Evolutionary conservation across 352 stramenopile species (phyloP).

Genomic region (Phytophthora ohioensis): DNA sequence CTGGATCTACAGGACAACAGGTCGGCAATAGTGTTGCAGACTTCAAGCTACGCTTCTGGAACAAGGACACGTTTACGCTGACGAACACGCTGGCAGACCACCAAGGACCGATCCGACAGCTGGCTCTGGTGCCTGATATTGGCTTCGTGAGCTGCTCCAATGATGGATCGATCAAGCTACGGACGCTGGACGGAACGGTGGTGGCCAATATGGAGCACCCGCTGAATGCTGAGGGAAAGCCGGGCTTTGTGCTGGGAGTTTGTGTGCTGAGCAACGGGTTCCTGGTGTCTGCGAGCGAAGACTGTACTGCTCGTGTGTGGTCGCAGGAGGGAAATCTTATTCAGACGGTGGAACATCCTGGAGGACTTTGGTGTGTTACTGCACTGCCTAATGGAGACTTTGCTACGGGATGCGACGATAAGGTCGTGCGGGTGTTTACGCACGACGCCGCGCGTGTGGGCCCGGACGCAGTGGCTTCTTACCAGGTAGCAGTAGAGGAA

Average conservation of each 20-base stretch:
- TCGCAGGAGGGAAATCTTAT: slow-evolving; percentile 55
- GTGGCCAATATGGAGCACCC: slow-evolving; percentile 77
- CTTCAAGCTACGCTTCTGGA: slow-evolving; percentile 85
- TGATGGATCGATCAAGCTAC: slow-evolving; percentile 79
- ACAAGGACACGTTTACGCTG: slow-evolving; percentile 54
- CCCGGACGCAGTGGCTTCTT: slow-evolving; percentile 58
- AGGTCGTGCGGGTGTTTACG: slow-evolving; percentile 93
- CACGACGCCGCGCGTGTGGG: slow-evolving; percentile 74
- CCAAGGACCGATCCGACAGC: slow-evolving; percentile 74
- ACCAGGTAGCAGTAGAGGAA: slow-evolving; percentile 75
- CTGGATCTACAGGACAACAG: slow-evolving; percentile 79
- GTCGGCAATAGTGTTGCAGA: slow-evolving; percentile 81
- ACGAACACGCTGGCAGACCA: slow-evolving; percentile 71
- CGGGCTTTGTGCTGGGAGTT: slow-evolving; percentile 82
- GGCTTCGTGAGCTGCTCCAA: slow-evolving; percentile 90
- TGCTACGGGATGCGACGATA: slow-evolving; percentile 95
- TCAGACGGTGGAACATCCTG: slow-evolving; percentile 87
- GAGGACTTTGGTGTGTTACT: slow-evolving; percentile 87
- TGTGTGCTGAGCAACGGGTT: slow-evolving; percentile 61
- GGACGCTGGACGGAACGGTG: slow-evolving; percentile 66
- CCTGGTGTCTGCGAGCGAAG: slow-evolving; percentile 84
- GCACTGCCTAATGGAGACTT: slow-evolving; percentile 90
- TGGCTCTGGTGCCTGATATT: slow-evolving; percentile 68
- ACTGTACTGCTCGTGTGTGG: slow-evolving; percentile 87
- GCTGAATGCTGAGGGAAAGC: slow-evolving; percentile 86